Conservation (phyloP, 331 rosid genomes). For the Pyrus hybrid region DNA sequence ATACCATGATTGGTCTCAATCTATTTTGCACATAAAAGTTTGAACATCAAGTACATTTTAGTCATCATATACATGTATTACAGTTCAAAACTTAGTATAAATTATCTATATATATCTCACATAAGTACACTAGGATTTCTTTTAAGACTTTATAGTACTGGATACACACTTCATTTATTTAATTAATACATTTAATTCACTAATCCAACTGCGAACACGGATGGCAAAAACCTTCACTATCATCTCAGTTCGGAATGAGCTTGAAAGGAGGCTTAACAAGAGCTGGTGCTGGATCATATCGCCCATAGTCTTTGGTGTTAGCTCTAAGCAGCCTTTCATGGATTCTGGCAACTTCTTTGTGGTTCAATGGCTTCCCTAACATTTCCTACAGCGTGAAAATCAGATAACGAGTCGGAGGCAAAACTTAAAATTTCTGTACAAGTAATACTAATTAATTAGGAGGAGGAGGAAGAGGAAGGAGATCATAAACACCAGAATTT, state of each 20-base stretch:
- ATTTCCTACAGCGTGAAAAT: not conserved
- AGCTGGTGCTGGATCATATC: constrained; percentile 80
- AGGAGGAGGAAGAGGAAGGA: not conserved
- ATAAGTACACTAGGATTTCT: too few species aligned
- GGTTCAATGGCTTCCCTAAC: not conserved
- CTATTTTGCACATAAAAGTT: too few species aligned
- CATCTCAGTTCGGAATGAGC: constrained; percentile 66
- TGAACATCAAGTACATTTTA: too few species aligned
- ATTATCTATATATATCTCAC: not conserved
- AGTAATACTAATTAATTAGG: not conserved
- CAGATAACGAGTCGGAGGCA: not conserved
- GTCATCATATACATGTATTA: not conserved
- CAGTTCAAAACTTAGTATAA: not conserved
- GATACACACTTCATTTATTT: constrained; percentile 5
- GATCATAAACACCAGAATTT: not conserved
- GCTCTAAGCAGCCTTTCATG: constrained; percentile 74
- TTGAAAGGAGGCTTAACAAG: constrained; percentile 91
- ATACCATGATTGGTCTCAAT: too few species aligned
- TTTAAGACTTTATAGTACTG: not conserved
- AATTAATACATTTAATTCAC: not conserved
- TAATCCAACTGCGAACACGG: not conserved
- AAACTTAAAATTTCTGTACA: not conserved
- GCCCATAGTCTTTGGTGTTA: constrained; percentile 78
- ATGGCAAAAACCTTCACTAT: not conserved
- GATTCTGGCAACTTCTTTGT: constrained; percentile 31